A percentile compares a stretch with the other conserved stretches of the same genome.
Evolutionary conservation across 2,329 filamentous ascomycete species (phyloP).

Genomic region (Pestalotiopsis sp.): DNA sequence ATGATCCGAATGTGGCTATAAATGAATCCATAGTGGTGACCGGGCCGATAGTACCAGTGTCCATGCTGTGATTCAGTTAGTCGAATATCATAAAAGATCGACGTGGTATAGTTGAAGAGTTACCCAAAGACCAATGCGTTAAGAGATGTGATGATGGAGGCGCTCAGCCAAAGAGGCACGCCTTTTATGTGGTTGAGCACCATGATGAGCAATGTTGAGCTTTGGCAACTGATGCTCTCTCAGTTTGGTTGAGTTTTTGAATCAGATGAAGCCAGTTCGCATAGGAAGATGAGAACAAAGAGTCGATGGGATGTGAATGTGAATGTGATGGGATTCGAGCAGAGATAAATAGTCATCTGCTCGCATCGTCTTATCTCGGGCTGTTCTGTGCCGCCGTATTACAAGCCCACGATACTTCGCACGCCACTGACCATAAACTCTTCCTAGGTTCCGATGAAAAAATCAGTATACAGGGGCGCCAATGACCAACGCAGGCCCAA

Average conservation of each 20-base stretch:
- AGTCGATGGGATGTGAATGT: not conserved
- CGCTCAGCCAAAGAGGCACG: constrained; percentile 11
- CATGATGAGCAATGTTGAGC: not conserved
- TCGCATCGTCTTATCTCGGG: not conserved
- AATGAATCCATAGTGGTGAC: constrained; percentile 62
- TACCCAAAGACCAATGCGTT: constrained; percentile 11
- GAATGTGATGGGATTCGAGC: not conserved
- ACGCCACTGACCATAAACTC: not conserved
- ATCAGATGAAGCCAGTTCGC: not conserved
- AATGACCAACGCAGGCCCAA: not conserved
- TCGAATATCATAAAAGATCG: not conserved
- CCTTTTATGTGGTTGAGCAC: not conserved
- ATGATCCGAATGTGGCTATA: constrained; percentile 49
- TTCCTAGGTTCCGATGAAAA: not conserved
- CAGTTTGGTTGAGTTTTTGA: not conserved
- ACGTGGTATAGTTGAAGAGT: not conserved
- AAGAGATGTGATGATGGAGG: constrained; percentile 6
- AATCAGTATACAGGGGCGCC: not conserved
- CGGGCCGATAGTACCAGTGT: constrained; percentile 59
- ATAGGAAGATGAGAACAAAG: not conserved
- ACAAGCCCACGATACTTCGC: not conserved
- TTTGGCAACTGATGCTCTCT: not conserved
- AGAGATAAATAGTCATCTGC: not conserved
- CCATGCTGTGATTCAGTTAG: constrained; percentile 14
- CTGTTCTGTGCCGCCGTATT: not conserved